These are phyloP conservation scores for Eutrema japonicum DNA, from an alignment of 345 rosid genomes.

Conservation along the genomic window DNA sequence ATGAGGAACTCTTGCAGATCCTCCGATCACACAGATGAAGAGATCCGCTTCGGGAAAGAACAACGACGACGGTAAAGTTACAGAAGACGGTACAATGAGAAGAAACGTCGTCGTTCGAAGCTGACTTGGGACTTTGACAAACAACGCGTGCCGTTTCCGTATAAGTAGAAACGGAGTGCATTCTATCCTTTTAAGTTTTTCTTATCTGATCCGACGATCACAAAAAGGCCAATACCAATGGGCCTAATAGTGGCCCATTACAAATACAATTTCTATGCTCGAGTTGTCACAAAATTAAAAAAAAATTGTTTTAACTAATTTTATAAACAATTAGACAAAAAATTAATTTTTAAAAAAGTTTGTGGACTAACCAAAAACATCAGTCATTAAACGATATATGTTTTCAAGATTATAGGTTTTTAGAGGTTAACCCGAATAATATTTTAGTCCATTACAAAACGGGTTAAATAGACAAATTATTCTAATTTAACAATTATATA, in stretches of 20 bases:
- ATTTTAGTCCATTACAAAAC: too few species aligned
- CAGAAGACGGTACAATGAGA: neutral
- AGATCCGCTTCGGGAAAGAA: slow-evolving; percentile 37
- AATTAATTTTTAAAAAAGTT: too few species aligned
- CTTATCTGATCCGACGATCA: neutral
- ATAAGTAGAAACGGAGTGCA: slow-evolving; percentile 22
- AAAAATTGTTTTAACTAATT: too few species aligned
- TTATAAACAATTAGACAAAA: too few species aligned
- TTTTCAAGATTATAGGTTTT: too few species aligned
- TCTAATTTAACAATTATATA: too few species aligned
- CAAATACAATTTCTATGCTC: neutral
- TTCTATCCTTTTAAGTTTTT: neutral
- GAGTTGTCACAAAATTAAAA: neutral
- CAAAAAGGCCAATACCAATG: slow-evolving; percentile 2
- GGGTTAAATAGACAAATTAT: too few species aligned
- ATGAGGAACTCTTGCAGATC: slow-evolving; percentile 29
- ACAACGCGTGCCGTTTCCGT: slow-evolving; percentile 42
- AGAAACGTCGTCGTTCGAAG: slow-evolving; percentile 13
- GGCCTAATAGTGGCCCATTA: slow-evolving; percentile 23
- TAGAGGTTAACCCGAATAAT: too few species aligned
- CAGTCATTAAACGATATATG: too few species aligned
- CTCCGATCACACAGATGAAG: slow-evolving; percentile 42
- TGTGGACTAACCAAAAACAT: too few species aligned
- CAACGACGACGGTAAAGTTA: slow-evolving; percentile 34
- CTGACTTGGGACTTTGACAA: slow-evolving; percentile 7